These are phyloP conservation scores for Hordeum pubiflorum DNA, from an alignment of 202 grass and related monocot genomes.

Conservation along the genomic window DNA sequence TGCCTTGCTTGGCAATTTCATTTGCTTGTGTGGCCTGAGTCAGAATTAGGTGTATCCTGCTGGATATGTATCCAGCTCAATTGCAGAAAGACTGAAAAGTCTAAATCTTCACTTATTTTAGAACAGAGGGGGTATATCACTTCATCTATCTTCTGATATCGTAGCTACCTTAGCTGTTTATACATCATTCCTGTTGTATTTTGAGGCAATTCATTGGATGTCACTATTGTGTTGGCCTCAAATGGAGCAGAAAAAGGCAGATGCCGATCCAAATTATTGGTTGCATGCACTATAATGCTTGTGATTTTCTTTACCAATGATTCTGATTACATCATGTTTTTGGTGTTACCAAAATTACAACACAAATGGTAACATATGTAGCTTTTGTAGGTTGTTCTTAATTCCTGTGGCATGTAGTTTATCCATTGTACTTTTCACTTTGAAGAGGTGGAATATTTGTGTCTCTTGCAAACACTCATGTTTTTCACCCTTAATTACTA, in stretches of 20 bases:
- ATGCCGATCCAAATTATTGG: neutral
- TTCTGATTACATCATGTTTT: neutral
- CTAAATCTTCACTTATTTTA: conserved; percentile 5
- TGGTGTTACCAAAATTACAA: neutral
- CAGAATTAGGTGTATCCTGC: conserved; percentile 14
- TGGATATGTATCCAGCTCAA: conserved; percentile 29
- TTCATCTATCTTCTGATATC: neutral
- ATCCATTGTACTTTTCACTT: neutral
- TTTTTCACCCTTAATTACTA: neutral
- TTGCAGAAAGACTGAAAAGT: conserved; percentile 19
- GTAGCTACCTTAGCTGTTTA: neutral
- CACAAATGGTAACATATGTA: neutral
- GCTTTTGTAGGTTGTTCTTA: neutral
- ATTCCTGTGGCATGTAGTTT: conserved; percentile 6
- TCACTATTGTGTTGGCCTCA: neutral
- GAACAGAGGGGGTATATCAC: neutral
- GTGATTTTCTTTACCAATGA: neutral
- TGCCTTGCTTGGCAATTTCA: conserved; percentile 43
- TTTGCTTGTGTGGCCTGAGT: conserved; percentile 26
- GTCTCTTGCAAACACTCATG: neutral
- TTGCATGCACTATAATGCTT: neutral
- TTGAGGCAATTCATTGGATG: neutral
- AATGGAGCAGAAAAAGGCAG: neutral
- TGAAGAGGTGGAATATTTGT: neutral
- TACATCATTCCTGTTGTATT: neutral